These are phyloP conservation scores for Lyophyllum decastes DNA, from an alignment of 768 basidiomycete species.

Conservation along the genomic window DNA sequence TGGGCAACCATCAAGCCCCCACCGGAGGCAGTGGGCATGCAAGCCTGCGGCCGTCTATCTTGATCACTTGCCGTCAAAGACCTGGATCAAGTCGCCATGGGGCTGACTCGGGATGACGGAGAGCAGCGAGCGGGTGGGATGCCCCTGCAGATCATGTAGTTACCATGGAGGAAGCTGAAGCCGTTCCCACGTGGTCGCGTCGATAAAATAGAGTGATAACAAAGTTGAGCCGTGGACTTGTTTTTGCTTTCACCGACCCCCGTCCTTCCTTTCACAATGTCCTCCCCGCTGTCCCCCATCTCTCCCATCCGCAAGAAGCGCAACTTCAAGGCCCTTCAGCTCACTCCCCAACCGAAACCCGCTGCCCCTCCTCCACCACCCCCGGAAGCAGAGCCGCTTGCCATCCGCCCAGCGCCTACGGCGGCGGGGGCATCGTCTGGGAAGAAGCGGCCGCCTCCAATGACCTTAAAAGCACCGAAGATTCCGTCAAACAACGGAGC, in stretches of 20 bases:
- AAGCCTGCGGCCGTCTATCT: background rate
- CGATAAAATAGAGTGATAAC: conserved; percentile 12
- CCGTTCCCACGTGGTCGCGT: conserved; percentile 18
- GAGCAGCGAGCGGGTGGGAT: background rate
- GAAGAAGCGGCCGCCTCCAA: conserved; percentile 82
- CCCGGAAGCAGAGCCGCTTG: conserved; percentile 42
- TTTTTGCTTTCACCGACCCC: conserved; percentile 7
- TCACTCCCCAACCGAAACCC: conserved; percentile 54
- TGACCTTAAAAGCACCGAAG: conserved; percentile 77
- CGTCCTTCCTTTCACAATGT: conserved; percentile 9
- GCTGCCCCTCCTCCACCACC: conserved; percentile 37
- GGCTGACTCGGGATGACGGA: conserved; percentile 2
- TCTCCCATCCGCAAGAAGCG: conserved; percentile 83
- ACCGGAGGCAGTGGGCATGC: background rate
- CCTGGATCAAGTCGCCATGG: conserved; percentile 3
- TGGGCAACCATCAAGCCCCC: conserved; percentile 7
- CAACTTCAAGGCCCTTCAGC: conserved; percentile 86
- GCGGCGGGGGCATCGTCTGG: conserved; percentile 20
- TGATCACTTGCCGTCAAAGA: background rate
- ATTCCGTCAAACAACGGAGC: conserved; percentile 44
- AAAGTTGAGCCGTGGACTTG: background rate
- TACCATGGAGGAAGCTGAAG: conserved; percentile 6
- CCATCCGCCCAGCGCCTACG: conserved; percentile 42
- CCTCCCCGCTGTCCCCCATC: conserved; percentile 14
- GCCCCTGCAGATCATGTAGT: conserved; percentile 7